phyloP scores from a whole-genome alignment of 495 filamentous ascomycete genomes.

The Neurospora discreta region DNA sequence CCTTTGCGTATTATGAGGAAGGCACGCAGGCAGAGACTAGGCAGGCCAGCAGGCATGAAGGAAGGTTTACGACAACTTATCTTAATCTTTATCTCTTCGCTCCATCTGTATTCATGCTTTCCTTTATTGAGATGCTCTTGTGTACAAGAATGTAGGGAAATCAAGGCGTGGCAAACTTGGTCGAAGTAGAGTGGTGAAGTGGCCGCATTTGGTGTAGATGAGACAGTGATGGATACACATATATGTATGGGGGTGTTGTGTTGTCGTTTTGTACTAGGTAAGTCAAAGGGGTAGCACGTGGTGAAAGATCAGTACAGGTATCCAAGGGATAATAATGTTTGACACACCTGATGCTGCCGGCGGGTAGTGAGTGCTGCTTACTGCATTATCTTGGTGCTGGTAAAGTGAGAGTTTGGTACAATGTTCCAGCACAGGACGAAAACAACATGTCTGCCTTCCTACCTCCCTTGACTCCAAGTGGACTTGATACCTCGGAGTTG shows the following conservation, averaged over 20 bases:
- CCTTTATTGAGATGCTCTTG: too few species aligned
- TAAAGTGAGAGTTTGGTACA: background rate
- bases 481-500: background rate
- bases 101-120: background rate
- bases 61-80: background rate
- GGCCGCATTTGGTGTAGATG: constrained; percentile 16
- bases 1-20: background rate
- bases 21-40: background rate
- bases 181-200: constrained; percentile 8
- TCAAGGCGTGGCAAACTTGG: background rate
- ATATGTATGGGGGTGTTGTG: background rate
- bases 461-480: background rate
- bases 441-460: background rate
- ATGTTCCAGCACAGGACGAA: background rate
- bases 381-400: background rate
- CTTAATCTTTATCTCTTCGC: background rate
- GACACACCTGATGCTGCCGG: background rate
- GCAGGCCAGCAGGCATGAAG: background rate
- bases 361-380: background rate
- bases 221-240: constrained; percentile 22
- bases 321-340: background rate
- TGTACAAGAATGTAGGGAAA: too few species aligned
- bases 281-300: background rate
- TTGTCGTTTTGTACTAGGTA: background rate
- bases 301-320: background rate